A percentile compares a stretch with the other conserved stretches of the same genome.
Conservation (phyloP, 176 grass and related monocot genomes). For the Paspalum vaginatum region DNA sequence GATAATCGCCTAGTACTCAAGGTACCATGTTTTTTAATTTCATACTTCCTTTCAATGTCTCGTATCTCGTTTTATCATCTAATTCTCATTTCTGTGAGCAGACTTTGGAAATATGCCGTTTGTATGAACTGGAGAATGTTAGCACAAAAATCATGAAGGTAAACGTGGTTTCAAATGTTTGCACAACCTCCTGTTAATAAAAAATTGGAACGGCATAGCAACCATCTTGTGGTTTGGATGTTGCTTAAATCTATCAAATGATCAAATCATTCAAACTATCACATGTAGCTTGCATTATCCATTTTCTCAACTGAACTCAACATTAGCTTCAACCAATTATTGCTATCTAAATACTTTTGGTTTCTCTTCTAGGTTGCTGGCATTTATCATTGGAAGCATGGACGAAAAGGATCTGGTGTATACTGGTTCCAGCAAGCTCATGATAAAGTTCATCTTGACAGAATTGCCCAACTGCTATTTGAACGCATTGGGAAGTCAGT, state of each 20-base stretch:
- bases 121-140: constrained; percentile 85
- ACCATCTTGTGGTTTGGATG: constrained; percentile 32
- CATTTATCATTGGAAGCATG: constrained; percentile 94
- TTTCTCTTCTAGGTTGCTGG: constrained; percentile 69
- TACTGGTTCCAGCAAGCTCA: constrained; percentile 95
- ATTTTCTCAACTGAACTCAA: not conserved
- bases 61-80: constrained; percentile 2
- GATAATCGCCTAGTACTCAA: constrained; percentile 76
- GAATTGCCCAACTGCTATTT: constrained; percentile 91
- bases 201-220: not conserved
- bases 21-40: constrained; percentile 56
- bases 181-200: not conserved
- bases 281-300: constrained; percentile 15
- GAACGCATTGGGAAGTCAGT: constrained; percentile 83
- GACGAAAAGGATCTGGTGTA: constrained; percentile 83
- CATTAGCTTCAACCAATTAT: not conserved
- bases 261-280: constrained; percentile 7
- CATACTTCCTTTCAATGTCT: constrained; percentile 31
- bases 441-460: constrained; percentile 77
- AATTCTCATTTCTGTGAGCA: constrained; percentile 53
- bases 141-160: constrained; percentile 88
- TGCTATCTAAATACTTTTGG: constrained; percentile 25
- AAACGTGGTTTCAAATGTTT: constrained; percentile 36
- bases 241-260: too few relatives aligned
- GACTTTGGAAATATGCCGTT: constrained; percentile 91